Evolutionary conservation across 768 basidiomycete genomes (phyloP), one percentile per base, ranked within the genome.

Genomic region (Lentinula aciculospora): DNA sequence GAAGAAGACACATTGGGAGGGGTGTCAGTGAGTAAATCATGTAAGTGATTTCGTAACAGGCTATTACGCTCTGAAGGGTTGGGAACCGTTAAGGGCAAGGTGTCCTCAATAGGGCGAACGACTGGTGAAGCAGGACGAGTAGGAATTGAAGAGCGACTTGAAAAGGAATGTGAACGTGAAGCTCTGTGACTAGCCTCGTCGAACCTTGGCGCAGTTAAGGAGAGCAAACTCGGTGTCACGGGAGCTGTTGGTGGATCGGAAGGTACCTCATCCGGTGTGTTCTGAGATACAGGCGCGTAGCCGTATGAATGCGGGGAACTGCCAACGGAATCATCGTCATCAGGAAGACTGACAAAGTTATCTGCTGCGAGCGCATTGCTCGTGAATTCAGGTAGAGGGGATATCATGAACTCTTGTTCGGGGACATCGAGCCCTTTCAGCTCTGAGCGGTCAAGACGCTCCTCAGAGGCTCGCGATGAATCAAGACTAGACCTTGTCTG

Each of bases 11-110:
- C 63, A 44, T 67, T 62, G 17, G 75, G 68, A 48, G 42, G 36
- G 19, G 53, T 51, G 53, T 77, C 76, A 47, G 71, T 73, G 12
- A 84, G 73, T 9, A 84, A 68, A 58, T 81, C 78, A 29, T 78
- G 70, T 7, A 85, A 66, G 58, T 78, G 74, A 36, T 67, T 67
- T 32, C 72, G 69, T 42, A 74, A 63, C 27, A 42, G n/a, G 29
- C 25, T 29, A 45, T 34, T 46, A 64, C 67, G 28, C 37, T 25
- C 8, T 62, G 63, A 12, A 64, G 63, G 64, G 58, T 40, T 65
- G 61, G 13, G 65, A 53, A 48, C 70, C 66, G 34, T 61, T 53
- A 23, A 3, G 12, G 49, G 36, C 32, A 53, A 61, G 58, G 56
- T 67, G 70, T 68, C 58, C 60, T n/a, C 63, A 1, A 57, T 51